Base-by-base conservation (phyloP, 163 green algal species). In the Botryococcus braunii region DNA sequence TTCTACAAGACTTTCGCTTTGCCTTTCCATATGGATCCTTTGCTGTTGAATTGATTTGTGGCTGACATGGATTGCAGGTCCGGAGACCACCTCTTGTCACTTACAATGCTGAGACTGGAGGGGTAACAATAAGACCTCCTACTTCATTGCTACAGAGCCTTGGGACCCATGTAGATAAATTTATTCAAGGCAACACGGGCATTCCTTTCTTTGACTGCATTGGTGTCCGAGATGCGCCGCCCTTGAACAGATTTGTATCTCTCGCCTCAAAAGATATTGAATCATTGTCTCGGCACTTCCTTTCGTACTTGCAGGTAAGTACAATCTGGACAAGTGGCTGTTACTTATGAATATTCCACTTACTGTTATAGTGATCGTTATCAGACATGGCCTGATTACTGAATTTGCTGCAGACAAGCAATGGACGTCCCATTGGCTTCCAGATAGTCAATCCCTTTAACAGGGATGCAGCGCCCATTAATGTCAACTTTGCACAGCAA, bases 191-290 rank as follows among this genome's bases (percentile, higher is more conserved):
- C 1, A 1, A 49, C 7, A 47, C 59, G 17, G 59, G 59, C 11
- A 66, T 52, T 38, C 59, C 59, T 25, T 66, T 66, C 4, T 66
- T 66, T n/a, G 59, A 66, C 59, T 66, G 59, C 36, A 38, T 66
- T 36, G 25, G 23, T 31, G 35, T 36, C 59, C 23, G 23, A 8
- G 34, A 7, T 5, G 27, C 35, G n/a, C 11, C 36, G 34, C 59
- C 59, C 2, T 66, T 66, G 37, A 66, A 66, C 37, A 48, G 35
- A 36, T 66, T 66, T 40, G 59, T 66, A 38, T 34, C 36, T 25
- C 23, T 34, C 9, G 38, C 36, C 23, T n/a, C 37, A 17, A 66
- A 66, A 25, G 38, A 66, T 34, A 38, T 38, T 17, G 37, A 66
- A 25, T 36, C 35, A 23, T 38, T 66, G 37, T 31, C 59, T 13